Evolutionary conservation across 192 early-diverging fungal genomes (phyloP).

Genomic region (Ambispora gerdemannii): DNA sequence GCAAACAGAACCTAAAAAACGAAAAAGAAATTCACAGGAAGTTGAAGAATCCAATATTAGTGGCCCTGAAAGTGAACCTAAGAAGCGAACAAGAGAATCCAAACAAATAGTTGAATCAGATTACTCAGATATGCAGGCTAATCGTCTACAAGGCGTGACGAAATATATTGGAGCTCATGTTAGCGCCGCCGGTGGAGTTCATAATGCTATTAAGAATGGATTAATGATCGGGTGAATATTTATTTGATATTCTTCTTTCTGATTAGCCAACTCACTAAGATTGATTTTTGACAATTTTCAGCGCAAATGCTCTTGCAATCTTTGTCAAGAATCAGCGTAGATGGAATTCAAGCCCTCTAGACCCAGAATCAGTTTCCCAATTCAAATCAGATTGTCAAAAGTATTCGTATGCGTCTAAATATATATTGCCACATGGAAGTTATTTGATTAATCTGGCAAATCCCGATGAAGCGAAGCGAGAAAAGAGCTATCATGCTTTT

Average conservation of each 20-base stretch:
- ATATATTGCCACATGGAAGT: constrained; percentile 51
- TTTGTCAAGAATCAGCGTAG: constrained; percentile 41
- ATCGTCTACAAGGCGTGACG: constrained; percentile 5
- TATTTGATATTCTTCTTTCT: neutral
- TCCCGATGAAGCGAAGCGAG: constrained; percentile 43
- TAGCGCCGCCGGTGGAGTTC: constrained; percentile 35
- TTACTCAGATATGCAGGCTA: neutral
- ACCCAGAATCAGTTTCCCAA: constrained; percentile 17
- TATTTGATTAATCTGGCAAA: constrained; percentile 57
- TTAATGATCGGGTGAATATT: constrained; percentile 36
- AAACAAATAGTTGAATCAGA: neutral
- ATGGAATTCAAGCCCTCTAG: constrained; percentile 36
- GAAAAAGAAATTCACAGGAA: neutral
- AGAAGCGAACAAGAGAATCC: neutral
- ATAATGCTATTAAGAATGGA: constrained; percentile 40
- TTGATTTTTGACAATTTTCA: too few species aligned
- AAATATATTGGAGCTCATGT: constrained; percentile 45
- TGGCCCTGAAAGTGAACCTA: neutral
- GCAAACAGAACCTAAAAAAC: neutral
- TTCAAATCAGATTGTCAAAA: constrained; percentile 33
- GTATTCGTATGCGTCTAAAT: constrained; percentile 29
- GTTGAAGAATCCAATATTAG: neutral
- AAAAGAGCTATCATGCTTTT: constrained; percentile 46
- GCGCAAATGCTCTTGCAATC: constrained; percentile 41
- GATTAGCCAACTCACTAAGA: too few species aligned